Conservation (phyloP, 345 rosid species). For the Psidium guajava region DNA sequence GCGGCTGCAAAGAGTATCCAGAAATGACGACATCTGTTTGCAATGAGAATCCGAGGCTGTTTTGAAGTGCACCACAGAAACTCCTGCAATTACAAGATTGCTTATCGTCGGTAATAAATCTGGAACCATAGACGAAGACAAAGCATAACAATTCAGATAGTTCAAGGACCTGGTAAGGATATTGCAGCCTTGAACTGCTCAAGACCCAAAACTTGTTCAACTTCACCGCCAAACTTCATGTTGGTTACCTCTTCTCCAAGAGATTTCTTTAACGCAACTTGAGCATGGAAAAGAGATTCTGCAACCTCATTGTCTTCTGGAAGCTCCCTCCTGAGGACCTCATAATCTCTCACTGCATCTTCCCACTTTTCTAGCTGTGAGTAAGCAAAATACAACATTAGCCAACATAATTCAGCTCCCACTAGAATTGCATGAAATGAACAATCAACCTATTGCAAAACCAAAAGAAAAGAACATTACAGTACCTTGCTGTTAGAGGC, state of each 20-base stretch:
- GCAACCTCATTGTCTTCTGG: constrained; percentile 77
- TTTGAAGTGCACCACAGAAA: constrained; percentile 64
- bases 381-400: constrained; percentile 3
- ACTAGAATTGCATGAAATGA: neutral
- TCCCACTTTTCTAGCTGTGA: constrained; percentile 81
- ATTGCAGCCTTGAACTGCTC: constrained; percentile 79
- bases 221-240: constrained; percentile 95
- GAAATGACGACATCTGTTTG: constrained; percentile 71
- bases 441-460: neutral
- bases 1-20: constrained; percentile 68
- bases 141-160: neutral
- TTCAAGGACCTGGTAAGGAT: constrained; percentile 52
- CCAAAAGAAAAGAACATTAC: neutral
- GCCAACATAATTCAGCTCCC: neutral
- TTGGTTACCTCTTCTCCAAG: constrained; percentile 84
- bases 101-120: constrained; percentile 1
- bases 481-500: constrained; percentile 72
- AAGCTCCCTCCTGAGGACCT: constrained; percentile 64
- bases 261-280: constrained; percentile 87
- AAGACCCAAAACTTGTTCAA: constrained; percentile 58
- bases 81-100: constrained; percentile 29
- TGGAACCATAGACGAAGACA: neutral
- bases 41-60: constrained; percentile 51
- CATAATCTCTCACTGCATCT: constrained; percentile 85
- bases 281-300: constrained; percentile 82